Conservation (phyloP, 1,284 basidiomycete genomes). For the Trichosporon ovoides region DNA sequence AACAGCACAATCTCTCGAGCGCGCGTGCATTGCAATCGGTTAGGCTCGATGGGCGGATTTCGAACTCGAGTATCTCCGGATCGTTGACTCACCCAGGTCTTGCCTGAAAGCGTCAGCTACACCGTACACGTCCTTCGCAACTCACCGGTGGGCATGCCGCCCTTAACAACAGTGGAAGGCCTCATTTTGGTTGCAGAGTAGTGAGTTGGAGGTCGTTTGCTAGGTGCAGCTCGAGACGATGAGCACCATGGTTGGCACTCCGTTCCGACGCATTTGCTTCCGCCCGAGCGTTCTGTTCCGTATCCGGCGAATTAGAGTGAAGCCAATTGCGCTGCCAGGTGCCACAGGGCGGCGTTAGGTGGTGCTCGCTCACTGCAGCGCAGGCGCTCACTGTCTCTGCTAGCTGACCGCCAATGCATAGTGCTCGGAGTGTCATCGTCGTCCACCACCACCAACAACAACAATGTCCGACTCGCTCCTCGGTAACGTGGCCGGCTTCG, state of each 20-base stretch:
- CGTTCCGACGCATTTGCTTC: slow-evolving; percentile 4
- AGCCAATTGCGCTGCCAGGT: not conserved
- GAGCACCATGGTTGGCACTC: not conserved
- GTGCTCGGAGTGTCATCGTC: not conserved
- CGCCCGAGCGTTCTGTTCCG: slow-evolving; percentile 1
- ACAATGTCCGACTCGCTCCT: slow-evolving; percentile 59
- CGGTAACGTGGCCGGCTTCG: slow-evolving; percentile 69
- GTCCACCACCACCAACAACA: slow-evolving; percentile 5
- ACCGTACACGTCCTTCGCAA: slow-evolving; percentile 33
- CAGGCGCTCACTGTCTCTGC: not conserved
- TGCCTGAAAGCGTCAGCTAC: slow-evolving; percentile 29
- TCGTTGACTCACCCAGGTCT: slow-evolving; percentile 33
- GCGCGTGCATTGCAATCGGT: not conserved
- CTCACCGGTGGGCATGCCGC: slow-evolving; percentile 69
- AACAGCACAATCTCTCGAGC: no score
- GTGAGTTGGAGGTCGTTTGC: slow-evolving; percentile 1
- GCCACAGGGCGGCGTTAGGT: slow-evolving; percentile 3
- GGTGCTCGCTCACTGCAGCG: not conserved
- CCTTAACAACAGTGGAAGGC: slow-evolving; percentile 57
- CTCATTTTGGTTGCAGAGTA: slow-evolving; percentile 56
- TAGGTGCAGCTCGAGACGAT: not conserved
- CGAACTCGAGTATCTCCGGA: not conserved
- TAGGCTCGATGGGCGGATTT: not conserved
- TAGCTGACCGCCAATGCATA: not conserved
- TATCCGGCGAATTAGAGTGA: not conserved